A percentile compares a stretch with the other conserved stretches of the same genome.
phyloP scores from a whole-genome alignment of 345 rosid genomes.

The Brassica nigra region DNA sequence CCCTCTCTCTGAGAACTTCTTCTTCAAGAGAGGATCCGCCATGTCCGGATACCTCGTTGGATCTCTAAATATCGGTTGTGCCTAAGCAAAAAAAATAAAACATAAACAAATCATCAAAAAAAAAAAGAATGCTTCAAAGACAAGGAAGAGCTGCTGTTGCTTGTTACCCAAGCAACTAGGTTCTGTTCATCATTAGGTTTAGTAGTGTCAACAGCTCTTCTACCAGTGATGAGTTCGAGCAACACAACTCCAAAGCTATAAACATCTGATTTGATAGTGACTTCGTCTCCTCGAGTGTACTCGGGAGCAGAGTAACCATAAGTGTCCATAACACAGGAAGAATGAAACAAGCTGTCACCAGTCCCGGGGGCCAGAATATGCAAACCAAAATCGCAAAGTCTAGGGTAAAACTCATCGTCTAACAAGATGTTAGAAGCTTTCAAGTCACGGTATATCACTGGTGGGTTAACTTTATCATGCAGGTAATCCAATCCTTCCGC shows the following conservation, averaged over 20 bases:
- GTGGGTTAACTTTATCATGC: slow-evolving; percentile 62
- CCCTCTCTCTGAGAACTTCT: slow-evolving; percentile 56
- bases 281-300: slow-evolving; percentile 51
- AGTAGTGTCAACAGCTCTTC: slow-evolving; percentile 67
- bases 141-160: background rate
- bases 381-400: slow-evolving; percentile 65
- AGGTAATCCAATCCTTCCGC: slow-evolving; percentile 68
- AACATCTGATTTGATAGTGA: slow-evolving; percentile 65
- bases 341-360: slow-evolving; percentile 43
- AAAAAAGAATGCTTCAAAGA: background rate
- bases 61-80: slow-evolving; percentile 67
- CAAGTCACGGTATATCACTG: slow-evolving; percentile 53
- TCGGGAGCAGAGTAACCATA: slow-evolving; percentile 78
- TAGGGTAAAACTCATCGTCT: slow-evolving; percentile 50
- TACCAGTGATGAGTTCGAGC: slow-evolving; percentile 70
- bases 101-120: slow-evolving; percentile 17
- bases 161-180: slow-evolving; percentile 75
- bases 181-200: slow-evolving; percentile 64
- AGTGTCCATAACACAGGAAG: slow-evolving; percentile 62
- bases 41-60: slow-evolving; percentile 69
- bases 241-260: slow-evolving; percentile 74
- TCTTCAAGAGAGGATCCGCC: slow-evolving; percentile 73
- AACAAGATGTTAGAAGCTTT: slow-evolving; percentile 65
- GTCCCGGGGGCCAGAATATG: slow-evolving; percentile 45
- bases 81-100: slow-evolving; percentile 44